Conservation (phyloP, 345 rosid species). For the Citrus medica region DNA sequence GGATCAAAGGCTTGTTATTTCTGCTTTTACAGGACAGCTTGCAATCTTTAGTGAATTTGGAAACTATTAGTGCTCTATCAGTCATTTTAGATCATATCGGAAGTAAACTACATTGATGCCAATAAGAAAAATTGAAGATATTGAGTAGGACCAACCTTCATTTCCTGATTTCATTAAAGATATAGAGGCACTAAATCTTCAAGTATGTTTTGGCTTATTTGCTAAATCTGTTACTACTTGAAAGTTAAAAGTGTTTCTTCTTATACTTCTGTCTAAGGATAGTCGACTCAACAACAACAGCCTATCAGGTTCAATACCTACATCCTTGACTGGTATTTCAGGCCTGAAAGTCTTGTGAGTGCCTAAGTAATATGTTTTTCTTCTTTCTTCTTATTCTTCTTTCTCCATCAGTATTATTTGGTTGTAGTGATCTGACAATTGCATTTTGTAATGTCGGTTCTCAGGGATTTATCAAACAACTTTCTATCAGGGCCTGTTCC, state of each 20-base stretch:
- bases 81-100: background rate
- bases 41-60: background rate
- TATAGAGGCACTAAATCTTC: background rate
- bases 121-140: background rate
- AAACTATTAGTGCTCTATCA: background rate
- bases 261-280: constrained; percentile 22
- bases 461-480: constrained; percentile 1
- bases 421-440: background rate
- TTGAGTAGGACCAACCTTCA: background rate
- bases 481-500: constrained; percentile 23
- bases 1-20: background rate
- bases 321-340: constrained; percentile 32
- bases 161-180: background rate
- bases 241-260: constrained; percentile 5
- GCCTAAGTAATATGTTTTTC: background rate
- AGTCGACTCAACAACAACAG: constrained; percentile 49
- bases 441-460: background rate
- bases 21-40: background rate
- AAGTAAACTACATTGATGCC: background rate
- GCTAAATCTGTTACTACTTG: background rate
- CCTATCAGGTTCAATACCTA: constrained; percentile 32
- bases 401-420: background rate
- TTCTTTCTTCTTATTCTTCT: constrained; percentile 4
- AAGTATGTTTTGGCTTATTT: background rate
- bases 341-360: constrained; percentile 38